Evolutionary conservation across 2,329 filamentous ascomycete genomes (phyloP).

Genomic region (Diplodia corticola): DNA sequence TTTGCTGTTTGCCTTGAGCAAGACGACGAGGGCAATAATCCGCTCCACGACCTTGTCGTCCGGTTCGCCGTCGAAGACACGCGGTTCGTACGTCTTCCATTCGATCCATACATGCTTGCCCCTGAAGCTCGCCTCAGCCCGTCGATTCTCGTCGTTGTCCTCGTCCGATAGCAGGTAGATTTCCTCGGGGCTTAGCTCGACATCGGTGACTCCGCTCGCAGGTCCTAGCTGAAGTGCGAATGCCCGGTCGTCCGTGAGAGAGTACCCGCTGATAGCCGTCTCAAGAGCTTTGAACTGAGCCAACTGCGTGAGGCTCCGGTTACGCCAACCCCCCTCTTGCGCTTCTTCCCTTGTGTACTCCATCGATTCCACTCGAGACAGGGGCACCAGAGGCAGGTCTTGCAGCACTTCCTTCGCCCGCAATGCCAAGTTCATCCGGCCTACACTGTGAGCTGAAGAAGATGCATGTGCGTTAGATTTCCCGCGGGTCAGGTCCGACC

Average conservation of each 20-base stretch:
- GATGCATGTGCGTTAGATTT: neutral
- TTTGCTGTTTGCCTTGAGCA: conserved; percentile 33
- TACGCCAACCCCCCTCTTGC: neutral
- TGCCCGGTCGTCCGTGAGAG: conserved; percentile 32
- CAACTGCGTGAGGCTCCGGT: conserved; percentile 32
- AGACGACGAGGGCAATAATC: conserved; percentile 35
- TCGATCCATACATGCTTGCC: conserved; percentile 38
- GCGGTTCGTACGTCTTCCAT: conserved; percentile 38
- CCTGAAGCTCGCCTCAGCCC: conserved; percentile 35
- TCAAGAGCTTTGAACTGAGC: conserved; percentile 41
- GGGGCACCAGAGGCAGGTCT: conserved; percentile 26
- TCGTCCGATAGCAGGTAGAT: conserved; percentile 27
- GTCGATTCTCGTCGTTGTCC: conserved; percentile 29
- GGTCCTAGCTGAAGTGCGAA: conserved; percentile 30
- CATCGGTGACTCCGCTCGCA: conserved; percentile 29
- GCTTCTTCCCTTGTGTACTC: conserved; percentile 8
- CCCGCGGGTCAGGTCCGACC: conserved; percentile 23
- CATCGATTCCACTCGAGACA: conserved; percentile 24
- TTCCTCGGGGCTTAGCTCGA: conserved; percentile 28
- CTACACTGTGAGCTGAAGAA: conserved; percentile 22
- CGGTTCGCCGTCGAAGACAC: conserved; percentile 27
- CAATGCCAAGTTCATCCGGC: neutral
- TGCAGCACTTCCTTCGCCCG: conserved; percentile 25
- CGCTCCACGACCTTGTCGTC: conserved; percentile 34
- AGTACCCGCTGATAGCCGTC: conserved; percentile 35